Conservation (phyloP, 2,329 filamentous ascomycete genomes). For the Juglanconis oblonga region DNA sequence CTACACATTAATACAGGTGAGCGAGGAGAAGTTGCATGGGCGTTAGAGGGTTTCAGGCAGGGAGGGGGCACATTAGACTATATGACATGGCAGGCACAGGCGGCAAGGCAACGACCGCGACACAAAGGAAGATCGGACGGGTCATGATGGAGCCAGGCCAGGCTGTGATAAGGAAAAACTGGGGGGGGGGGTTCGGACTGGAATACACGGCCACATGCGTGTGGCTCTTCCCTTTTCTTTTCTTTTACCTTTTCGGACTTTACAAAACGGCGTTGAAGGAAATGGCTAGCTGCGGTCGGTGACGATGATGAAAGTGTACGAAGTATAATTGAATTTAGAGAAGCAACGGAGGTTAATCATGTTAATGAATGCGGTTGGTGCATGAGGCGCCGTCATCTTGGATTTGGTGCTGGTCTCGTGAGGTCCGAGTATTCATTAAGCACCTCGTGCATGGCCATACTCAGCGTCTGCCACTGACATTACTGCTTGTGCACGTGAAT, state of each 20-base stretch:
- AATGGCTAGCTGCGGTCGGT: not conserved
- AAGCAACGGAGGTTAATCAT: slow-evolving; percentile 4
- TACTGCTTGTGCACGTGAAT: no score
- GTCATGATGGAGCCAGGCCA: not conserved
- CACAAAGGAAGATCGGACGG: slow-evolving; percentile 6
- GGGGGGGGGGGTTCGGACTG: not conserved
- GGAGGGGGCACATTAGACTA: not conserved
- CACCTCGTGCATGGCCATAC: no score
- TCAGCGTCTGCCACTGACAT: no score
- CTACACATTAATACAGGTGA: slow-evolving; percentile 10
- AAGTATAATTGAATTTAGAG: slow-evolving; percentile 19
- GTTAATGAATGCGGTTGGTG: not conserved
- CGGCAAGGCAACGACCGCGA: not conserved
- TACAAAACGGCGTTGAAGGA: not conserved
- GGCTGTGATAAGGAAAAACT: not conserved
- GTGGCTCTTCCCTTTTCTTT: not conserved
- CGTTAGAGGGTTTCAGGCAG: slow-evolving; percentile 4
- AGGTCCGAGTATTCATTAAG: no score
- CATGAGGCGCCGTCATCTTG: no score
- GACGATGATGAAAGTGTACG: slow-evolving; percentile 15
- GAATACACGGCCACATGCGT: not conserved
- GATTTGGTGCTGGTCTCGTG: no score
- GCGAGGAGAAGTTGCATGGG: slow-evolving; percentile 12
- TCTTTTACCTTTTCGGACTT: not conserved
- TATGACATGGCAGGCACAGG: not conserved